Evolutionary conservation across 495 filamentous ascomycete species (phyloP).

Genomic region (Aspergillus egyptiacus): DNA sequence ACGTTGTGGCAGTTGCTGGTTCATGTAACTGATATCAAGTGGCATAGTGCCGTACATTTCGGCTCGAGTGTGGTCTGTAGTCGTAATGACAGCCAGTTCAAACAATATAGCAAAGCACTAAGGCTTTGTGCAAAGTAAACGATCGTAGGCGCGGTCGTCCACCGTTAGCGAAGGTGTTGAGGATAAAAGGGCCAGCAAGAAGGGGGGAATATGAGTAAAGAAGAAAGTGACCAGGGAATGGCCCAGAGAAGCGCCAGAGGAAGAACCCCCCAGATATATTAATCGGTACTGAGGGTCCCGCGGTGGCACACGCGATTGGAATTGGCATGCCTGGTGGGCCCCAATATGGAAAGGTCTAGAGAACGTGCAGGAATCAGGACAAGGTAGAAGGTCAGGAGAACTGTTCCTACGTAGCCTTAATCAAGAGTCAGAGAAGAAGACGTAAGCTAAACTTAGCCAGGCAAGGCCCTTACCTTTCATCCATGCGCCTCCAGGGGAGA

Average conservation of each 20-base stretch:
- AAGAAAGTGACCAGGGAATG: not conserved
- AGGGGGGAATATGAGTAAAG: conserved; percentile 6
- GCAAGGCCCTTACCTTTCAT: not conserved
- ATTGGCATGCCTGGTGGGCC: not conserved
- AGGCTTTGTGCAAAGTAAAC: too few relatives aligned
- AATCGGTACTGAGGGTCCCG: not conserved
- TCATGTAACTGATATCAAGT: conserved; percentile 33
- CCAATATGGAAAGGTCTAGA: not conserved
- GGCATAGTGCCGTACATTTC: conserved; percentile 32
- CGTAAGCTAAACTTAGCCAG: too few relatives aligned
- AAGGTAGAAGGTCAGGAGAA: not conserved
- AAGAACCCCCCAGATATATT: not conserved
- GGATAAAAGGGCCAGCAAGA: not conserved
- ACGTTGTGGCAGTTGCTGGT: conserved; percentile 30
- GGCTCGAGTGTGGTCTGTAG: too few relatives aligned
- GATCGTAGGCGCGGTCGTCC: not conserved
- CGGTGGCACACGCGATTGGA: not conserved
- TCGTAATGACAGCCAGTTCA: not conserved
- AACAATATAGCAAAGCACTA: too few relatives aligned
- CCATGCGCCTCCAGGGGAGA: too few relatives aligned
- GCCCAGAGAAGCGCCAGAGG: not conserved
- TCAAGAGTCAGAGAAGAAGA: not conserved
- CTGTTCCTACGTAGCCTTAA: too few relatives aligned
- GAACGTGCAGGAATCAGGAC: not conserved
- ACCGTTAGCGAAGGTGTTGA: not conserved